Percentiles rank a stretch among this genome's conserved stretches.
Conservation (phyloP, 164 flowering plant genomes). For the Aristolochia contorta region DNA sequence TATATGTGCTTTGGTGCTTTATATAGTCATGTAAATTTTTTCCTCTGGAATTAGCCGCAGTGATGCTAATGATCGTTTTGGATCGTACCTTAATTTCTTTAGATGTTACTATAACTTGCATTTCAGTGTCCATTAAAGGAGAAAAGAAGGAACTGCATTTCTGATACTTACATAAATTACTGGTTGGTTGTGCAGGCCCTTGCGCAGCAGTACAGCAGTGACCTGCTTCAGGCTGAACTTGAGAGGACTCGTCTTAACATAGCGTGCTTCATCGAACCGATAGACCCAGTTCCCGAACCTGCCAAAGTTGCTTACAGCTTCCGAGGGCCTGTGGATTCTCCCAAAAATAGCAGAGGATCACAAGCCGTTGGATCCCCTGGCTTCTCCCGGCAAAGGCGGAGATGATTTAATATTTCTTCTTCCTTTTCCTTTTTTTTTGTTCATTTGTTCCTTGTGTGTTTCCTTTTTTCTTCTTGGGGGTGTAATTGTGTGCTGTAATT, state of each 20-base stretch:
- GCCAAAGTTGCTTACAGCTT: constrained; percentile 53
- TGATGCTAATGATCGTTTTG: too few species aligned
- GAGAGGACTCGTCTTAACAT: constrained; percentile 89
- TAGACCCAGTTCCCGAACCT: constrained; percentile 66
- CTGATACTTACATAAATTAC: neutral
- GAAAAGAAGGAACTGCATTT: neutral
- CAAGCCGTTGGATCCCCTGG: constrained; percentile 50
- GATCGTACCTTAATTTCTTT: too few species aligned
- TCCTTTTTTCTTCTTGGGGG: neutral
- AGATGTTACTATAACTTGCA: neutral
- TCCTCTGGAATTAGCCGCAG: too few species aligned
- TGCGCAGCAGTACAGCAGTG: constrained; percentile 84
- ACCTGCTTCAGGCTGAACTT: constrained; percentile 77
- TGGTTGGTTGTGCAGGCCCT: constrained; percentile 48
- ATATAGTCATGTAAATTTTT: too few species aligned
- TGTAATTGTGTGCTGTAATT: constrained; percentile 16
- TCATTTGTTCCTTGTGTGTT: too few species aligned
- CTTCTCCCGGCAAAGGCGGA: constrained; percentile 53
- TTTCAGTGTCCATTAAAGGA: too few species aligned
- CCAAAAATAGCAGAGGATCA: constrained; percentile 39
- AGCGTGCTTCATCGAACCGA: constrained; percentile 81
- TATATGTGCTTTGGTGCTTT: neutral
- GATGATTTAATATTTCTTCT: constrained; percentile 21
- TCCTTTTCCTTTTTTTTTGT: neutral
- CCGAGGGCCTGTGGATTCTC: constrained; percentile 57